A percentile compares a stretch with the other conserved stretches of the same genome.
These are phyloP conservation scores for Phytophthora pinifolia DNA, from an alignment of 352 stramenopile genomes.

Conservation along the genomic window DNA sequence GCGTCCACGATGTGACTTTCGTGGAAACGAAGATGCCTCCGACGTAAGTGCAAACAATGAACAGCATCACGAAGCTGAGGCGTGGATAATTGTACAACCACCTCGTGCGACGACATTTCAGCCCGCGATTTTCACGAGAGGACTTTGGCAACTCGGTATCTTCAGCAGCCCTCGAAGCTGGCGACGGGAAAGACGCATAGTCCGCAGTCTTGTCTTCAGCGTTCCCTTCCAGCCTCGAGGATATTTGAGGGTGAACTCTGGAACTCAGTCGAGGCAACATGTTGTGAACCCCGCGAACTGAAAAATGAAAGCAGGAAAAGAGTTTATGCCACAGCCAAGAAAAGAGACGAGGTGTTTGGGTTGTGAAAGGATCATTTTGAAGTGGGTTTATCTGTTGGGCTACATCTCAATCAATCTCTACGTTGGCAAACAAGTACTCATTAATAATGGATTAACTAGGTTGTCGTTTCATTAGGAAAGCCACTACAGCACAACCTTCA, in stretches of 20 bases:
- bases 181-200: slow-evolving; percentile 24
- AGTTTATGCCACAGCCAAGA: too few species aligned
- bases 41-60: slow-evolving; percentile 39
- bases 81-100: slow-evolving; percentile 51
- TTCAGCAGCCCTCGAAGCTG: slow-evolving; percentile 7
- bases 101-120: neutral
- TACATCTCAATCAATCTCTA: slow-evolving; percentile 10
- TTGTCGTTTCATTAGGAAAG: slow-evolving; percentile 77
- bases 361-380: slow-evolving; percentile 6
- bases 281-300: neutral
- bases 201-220: slow-evolving; percentile 7
- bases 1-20: slow-evolving; percentile 31
- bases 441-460: slow-evolving; percentile 79
- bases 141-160: slow-evolving; percentile 4
- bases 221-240: neutral
- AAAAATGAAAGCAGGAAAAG: too few species aligned
- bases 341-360: slow-evolving; percentile 3
- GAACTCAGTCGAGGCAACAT: slow-evolving; percentile 25
- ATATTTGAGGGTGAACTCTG: slow-evolving; percentile 28
- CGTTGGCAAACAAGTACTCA: slow-evolving; percentile 48
- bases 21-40: slow-evolving; percentile 49
- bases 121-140: neutral
- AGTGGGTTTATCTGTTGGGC: neutral
- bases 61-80: slow-evolving; percentile 53
- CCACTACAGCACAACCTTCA: slow-evolving; percentile 55